Percentiles rank a stretch among this genome's conserved stretches.
Evolutionary conservation across 805 yeast species (phyloP).

Genomic region (Wickerhamiella vanderwaltii): DNA sequence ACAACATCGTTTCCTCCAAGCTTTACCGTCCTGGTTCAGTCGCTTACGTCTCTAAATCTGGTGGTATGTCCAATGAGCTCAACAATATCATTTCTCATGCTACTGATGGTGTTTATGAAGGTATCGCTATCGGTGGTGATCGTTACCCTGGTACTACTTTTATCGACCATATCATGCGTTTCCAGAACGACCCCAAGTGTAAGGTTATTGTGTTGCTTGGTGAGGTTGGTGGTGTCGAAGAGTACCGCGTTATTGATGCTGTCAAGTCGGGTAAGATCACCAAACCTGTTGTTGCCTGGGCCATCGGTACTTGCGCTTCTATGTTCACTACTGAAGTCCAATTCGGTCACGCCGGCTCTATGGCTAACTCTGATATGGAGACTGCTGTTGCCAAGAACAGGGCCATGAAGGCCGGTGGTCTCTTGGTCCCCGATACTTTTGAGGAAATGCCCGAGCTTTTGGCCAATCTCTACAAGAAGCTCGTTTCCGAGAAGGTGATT

Average conservation of each 20-base stretch:
- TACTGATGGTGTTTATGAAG: conserved; percentile 40
- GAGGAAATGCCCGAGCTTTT: conserved; percentile 35
- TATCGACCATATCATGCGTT: conserved; percentile 54
- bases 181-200: conserved; percentile 50
- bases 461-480: conserved; percentile 61
- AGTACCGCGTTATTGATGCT: conserved; percentile 59
- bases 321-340: conserved; percentile 55
- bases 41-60: conserved; percentile 37
- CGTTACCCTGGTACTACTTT: conserved; percentile 63
- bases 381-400: conserved; percentile 55
- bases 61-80: conserved; percentile 39
- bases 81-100: conserved; percentile 36
- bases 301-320: conserved; percentile 59
- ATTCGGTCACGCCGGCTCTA: conserved; percentile 59
- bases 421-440: conserved; percentile 73
- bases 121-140: conserved; percentile 63
- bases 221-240: conserved; percentile 64
- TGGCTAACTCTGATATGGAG: conserved; percentile 58
- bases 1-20: conserved; percentile 37
- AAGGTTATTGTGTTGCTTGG: conserved; percentile 56
- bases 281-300: conserved; percentile 61
- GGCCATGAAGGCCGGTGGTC: conserved; percentile 85
- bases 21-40: conserved; percentile 38
- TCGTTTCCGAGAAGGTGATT: conserved; percentile 34
- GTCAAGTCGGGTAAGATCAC: conserved; percentile 50